Evolutionary conservation across 2,329 filamentous ascomycete genomes (phyloP), one percentile per base, ranked within the genome.

Genomic region (Bipolaris sorokiniana): DNA sequence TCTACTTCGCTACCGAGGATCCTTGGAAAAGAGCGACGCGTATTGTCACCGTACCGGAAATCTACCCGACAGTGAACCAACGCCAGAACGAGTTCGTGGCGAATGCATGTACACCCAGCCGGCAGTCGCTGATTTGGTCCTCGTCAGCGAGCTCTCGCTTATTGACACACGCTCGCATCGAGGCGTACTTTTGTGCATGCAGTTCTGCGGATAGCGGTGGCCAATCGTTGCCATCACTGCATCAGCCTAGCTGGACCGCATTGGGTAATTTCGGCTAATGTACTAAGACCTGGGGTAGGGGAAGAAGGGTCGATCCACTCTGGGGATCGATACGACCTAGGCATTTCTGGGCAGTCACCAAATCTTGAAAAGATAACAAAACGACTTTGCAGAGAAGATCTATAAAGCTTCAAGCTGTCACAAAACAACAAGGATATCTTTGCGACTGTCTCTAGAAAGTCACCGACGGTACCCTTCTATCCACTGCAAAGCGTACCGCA

Each of bases 381-480:
- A 33, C 40, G 41, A 36, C 37, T 50, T 59, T 47, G 20, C 6
- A 26, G 15, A 48, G 20, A 23, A 11, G 33, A 41, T 56, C 56
- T 71, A 72, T 71, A 72, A 72, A 72, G 59, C 48, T 58, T 49
- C 52, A 56, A 46, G 42, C 22, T 56, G 48, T 51, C 54, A 31
- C 59, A 31, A 28, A 7, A 36, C n/a, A 38, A 4, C 16, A 37
- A 23, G 22, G 5, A 15, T 22, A 54, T 48, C 38, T 9, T 11
- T 20, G 50, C 33, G 33, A 26, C 23, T 48, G 45, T 10, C 15
- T 11, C 28, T 48, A 33, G 33, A 28, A 28, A 28, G 11, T 26
- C 42, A 6, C 23, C 26, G 13, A 36, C 16, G 18, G 13, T 40
- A 41, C 20, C 36, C 23, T 36, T 23, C 15, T 15, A n/a, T 16